phyloP scores from a whole-genome alignment of 768 basidiomycete genomes.

The Lactarius indigo region DNA sequence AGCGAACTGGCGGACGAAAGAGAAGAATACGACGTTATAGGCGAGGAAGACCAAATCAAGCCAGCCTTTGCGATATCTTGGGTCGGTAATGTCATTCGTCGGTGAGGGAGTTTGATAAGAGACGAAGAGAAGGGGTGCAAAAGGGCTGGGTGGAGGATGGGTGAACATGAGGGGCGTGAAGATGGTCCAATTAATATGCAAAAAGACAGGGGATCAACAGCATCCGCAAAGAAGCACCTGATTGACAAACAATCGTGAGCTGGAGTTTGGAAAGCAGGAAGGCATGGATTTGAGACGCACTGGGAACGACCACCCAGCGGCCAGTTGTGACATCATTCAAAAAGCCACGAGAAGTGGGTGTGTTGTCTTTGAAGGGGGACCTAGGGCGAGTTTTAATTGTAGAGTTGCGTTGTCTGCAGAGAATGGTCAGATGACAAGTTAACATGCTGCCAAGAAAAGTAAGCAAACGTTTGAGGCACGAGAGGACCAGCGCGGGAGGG shows the following conservation, averaged over 20 bases:
- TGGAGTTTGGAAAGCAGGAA: not conserved
- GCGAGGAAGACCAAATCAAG: constrained; percentile 75
- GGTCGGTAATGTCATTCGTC: constrained; percentile 41
- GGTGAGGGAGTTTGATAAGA: constrained; percentile 58
- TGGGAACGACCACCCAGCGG: constrained; percentile 73
- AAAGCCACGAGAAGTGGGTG: constrained; percentile 36
- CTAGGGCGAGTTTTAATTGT: not conserved
- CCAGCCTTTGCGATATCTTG: constrained; percentile 68
- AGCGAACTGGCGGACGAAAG: constrained; percentile 76
- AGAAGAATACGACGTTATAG: constrained; percentile 86
- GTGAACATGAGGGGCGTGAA: constrained; percentile 46
- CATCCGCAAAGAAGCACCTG: constrained; percentile 66
- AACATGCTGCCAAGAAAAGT: not conserved
- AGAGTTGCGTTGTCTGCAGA: constrained; percentile 9
- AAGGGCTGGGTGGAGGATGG: constrained; percentile 60
- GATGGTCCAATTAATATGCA: constrained; percentile 65
- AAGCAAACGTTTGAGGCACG: constrained; percentile 56
- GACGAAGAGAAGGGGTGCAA: constrained; percentile 66
- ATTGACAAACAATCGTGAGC: not conserved
- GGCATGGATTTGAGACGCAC: constrained; percentile 39
- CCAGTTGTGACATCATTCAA: constrained; percentile 50
- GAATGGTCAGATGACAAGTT: not conserved
- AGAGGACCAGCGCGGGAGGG: constrained; percentile 57
- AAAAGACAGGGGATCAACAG: constrained; percentile 55
- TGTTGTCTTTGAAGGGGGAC: constrained; percentile 12